Conservation (phyloP, 108 stramenopile genomes). For the Skeletonema potamos region DNA sequence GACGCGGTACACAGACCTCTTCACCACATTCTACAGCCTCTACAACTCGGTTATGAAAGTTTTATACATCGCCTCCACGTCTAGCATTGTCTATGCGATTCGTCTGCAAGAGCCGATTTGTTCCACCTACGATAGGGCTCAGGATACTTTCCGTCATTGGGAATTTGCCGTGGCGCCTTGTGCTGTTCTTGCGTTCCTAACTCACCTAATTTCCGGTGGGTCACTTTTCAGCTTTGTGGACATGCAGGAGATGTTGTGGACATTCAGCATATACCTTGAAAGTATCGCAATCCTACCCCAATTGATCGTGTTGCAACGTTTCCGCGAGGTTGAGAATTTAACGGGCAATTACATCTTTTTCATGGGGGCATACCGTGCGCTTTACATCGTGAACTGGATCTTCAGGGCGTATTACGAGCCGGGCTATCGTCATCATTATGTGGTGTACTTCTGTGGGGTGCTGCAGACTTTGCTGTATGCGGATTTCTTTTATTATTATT, state of each 20-base stretch:
- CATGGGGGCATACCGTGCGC: constrained; percentile 94
- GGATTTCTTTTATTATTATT: constrained; percentile 99
- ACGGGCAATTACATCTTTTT: constrained; percentile 98
- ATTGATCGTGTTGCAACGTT: constrained; percentile 95
- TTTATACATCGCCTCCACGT: constrained; percentile 92
- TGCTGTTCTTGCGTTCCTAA: constrained; percentile 76
- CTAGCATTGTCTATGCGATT: constrained; percentile 94
- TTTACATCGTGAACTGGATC: constrained; percentile 99
- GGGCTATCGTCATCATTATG: constrained; percentile 91
- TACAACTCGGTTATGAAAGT: constrained; percentile 99
- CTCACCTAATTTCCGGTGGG: constrained; percentile 74
- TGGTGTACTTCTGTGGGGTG: constrained; percentile 93
- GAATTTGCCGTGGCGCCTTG: constrained; percentile 96
- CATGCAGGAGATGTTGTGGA: constrained; percentile 90
- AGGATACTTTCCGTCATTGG: constrained; percentile 98
- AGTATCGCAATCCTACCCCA: constrained; percentile 96
- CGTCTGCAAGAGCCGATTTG: constrained; percentile 87
- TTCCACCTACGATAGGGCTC: constrained; percentile 93
- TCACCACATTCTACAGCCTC: constrained; percentile 87
- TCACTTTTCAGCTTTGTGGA: constrained; percentile 28
- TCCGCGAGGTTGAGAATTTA: constrained; percentile 96
- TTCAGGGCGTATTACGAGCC: constrained; percentile 89
- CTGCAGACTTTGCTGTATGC: constrained; percentile 97
- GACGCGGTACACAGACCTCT: constrained; percentile 89
- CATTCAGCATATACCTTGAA: constrained; percentile 96